Evolutionary conservation across 345 rosid species (phyloP).

Genomic region (Corymbia maculata): DNA sequence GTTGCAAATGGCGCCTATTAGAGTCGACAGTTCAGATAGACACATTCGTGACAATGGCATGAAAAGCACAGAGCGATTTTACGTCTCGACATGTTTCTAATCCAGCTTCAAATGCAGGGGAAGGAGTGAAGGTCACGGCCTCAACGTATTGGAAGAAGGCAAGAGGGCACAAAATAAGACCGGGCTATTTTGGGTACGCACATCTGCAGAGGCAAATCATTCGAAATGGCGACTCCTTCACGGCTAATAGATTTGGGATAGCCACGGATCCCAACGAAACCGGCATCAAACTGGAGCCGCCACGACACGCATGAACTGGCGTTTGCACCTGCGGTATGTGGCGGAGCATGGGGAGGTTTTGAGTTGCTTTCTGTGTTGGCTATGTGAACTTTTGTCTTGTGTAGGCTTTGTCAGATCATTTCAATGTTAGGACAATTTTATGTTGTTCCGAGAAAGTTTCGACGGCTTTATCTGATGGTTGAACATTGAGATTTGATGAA

Average conservation of each 20-base stretch:
- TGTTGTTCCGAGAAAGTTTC: background rate
- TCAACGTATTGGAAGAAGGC: background rate
- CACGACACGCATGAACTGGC: background rate
- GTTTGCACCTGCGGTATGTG: background rate
- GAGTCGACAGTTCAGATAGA: too few relatives aligned
- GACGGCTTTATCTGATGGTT: background rate
- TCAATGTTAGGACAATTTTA: background rate
- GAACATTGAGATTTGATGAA: background rate
- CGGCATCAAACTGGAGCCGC: conserved; percentile 21
- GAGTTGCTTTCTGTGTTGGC: background rate
- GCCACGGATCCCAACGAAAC: conserved; percentile 13
- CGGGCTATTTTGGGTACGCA: background rate
- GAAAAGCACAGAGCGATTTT: background rate
- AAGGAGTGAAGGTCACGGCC: background rate
- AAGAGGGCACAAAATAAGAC: background rate
- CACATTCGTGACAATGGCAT: background rate
- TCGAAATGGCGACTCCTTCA: too few relatives aligned
- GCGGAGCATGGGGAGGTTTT: background rate
- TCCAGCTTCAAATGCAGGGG: background rate
- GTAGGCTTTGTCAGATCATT: background rate
- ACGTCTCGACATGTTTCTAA: background rate
- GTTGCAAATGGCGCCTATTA: too few relatives aligned
- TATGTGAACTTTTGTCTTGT: background rate
- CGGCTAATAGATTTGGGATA: conserved; percentile 21
- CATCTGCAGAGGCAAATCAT: too few relatives aligned